These are phyloP conservation scores for Juglanconis sp. DNA, from an alignment of 2,329 filamentous ascomycete genomes.

Conservation along the genomic window DNA sequence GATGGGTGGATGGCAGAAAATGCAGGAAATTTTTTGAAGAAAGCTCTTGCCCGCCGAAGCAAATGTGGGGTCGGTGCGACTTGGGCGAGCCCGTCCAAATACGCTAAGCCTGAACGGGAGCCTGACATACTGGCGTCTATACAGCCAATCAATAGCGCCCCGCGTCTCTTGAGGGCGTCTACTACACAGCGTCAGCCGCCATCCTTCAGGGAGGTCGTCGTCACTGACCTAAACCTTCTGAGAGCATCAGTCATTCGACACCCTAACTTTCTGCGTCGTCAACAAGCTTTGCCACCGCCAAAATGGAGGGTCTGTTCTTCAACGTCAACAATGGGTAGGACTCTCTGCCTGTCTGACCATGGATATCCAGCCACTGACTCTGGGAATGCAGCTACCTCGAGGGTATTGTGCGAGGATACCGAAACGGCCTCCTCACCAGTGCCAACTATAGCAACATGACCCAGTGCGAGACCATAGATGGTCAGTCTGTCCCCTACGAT, in stretches of 20 bases:
- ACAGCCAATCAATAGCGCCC: slow-evolving; percentile 8
- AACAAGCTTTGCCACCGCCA: neutral
- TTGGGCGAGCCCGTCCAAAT: neutral
- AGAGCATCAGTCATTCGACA: neutral
- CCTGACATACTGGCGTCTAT: neutral
- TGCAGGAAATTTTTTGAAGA: slow-evolving; percentile 16
- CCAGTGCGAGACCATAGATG: slow-evolving; percentile 96
- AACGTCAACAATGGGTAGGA: slow-evolving; percentile 86
- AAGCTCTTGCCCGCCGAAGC: slow-evolving; percentile 3
- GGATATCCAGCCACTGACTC: slow-evolving; percentile 16
- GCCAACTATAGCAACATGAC: slow-evolving; percentile 93
- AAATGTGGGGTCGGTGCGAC: slow-evolving; percentile 15
- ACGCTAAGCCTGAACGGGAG: neutral
- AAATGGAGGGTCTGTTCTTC: slow-evolving; percentile 90
- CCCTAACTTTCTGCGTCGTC: slow-evolving; percentile 2
- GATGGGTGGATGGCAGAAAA: slow-evolving; percentile 8
- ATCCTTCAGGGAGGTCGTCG: slow-evolving; percentile 11
- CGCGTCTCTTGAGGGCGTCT: neutral
- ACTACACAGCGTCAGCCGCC: neutral
- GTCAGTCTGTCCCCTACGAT: slow-evolving; percentile 43
- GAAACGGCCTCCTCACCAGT: slow-evolving; percentile 85
- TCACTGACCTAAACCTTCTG: slow-evolving; percentile 6
- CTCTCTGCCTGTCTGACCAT: neutral
- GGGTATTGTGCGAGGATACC: slow-evolving; percentile 94
- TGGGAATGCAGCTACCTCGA: slow-evolving; percentile 76